Base-by-base conservation (phyloP, 208 protist species). In the Sergeia podlipaevii region DNA sequence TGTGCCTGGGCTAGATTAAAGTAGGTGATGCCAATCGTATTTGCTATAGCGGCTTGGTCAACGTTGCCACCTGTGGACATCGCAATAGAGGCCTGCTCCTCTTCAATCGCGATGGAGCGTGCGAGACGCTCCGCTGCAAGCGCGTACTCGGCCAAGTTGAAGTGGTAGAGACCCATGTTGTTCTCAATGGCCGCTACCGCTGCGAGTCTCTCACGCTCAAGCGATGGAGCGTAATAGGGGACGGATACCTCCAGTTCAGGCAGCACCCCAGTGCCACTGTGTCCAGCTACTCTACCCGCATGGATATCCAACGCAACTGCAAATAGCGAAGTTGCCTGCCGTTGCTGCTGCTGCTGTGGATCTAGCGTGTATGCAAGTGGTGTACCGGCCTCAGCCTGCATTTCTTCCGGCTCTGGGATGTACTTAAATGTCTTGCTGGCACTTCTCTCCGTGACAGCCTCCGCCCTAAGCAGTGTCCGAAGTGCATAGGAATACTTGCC, bases 131-230 rank as follows among this genome's bases (percentile, higher is more conserved):
- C 48, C n/a, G 24, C 57, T 3, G 86, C 82, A 18, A 85, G 50
- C 18, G 65, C 64, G 58, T 89, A 90, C 66, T 93, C 81, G 6
- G 58, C 65, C 18, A 93, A 68, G 37, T 85, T 74, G 49, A 84
- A 90, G 54, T 93, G 86, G 47, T 93, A 93, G 5, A 93, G 60
- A 5, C 86, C 86, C 55, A 85, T 60, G 66, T 93, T 93, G 69
- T 93, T 89, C 20, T 79, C 67, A 13, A 85, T 52, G 23, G 71
- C 54, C 21, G 77, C 80, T 10, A 60, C 53, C 0, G 70, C 70
- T 48, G 44, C 45, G 23, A 73, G 69, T 3, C 80, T 73, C 45
- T 58, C 51, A 18, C 32, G 34, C 41, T 88, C 77, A 32, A 76
- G 66, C 4, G 61, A 54, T 1, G 71, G 65, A 2, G 76, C 59